Base-by-base conservation (phyloP, 345 rosid genomes). In the Orychophragmus violaceus region DNA sequence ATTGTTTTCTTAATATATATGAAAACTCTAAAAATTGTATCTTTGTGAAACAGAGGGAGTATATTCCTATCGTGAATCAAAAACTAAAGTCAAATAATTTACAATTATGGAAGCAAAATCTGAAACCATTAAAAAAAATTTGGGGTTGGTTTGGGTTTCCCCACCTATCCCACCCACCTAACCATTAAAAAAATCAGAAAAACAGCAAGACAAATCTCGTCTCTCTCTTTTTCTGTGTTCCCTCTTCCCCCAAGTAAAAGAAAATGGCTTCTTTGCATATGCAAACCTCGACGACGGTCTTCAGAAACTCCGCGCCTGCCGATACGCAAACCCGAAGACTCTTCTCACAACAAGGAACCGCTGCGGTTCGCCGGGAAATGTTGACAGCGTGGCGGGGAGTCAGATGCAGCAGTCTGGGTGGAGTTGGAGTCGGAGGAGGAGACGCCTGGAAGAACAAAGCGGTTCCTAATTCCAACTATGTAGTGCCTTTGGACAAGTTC, bases 381-480 rank as follows among this genome's bases (percentile, higher is more conserved):
- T 35, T 14, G 25, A 41, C 61, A 29, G 39, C 55, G 36, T 42
- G 61, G 62, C 58, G 61, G 3, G 67, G 59, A 1, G 64, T 74
- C 51, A 66, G 74, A 72, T 68, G 62, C 70, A 66, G 74, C 46
- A 62, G 41, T 49, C n/a, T n/a, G n/a, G 72, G 63, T 29, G 74
- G 71, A 24, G 35, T 45, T n/a, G 74, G 76, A 54, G 29, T 39
- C 24, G 64, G 75, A 29, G 33, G 35, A 45, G 66, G 69, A 21
- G 78, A 74, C 16, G 75, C 66, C 1, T 74, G 67, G 12, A 83
- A 79, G 75, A 84, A 83, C 58, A 85, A 79, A 21, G 80, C 77
- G 7, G 89, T 90, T 24, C 95, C 95, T 0, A 90, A 82, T 82
- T 82, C 97, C 5, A 94, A 90, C 80, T 94, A 94, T 51, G 99